These are phyloP conservation scores for Fusarium mangiferae DNA, from an alignment of 2,329 filamentous ascomycete species.

Conservation along the genomic window DNA sequence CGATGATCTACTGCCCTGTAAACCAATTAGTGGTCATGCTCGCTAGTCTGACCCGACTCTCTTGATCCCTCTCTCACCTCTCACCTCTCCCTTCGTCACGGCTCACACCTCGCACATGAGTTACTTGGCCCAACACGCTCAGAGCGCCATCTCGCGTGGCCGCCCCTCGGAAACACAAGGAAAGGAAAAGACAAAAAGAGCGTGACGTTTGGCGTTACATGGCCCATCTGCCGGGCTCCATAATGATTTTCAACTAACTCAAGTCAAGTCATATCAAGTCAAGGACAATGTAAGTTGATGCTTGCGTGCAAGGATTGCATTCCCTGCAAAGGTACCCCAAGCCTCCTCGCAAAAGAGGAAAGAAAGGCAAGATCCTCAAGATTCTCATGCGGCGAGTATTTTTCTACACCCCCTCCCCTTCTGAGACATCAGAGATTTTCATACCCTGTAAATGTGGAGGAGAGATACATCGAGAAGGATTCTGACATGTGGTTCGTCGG, in stretches of 20 bases:
- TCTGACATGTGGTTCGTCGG: constrained; percentile 27
- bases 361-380: background rate
- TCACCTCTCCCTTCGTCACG: constrained; percentile 1
- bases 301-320: constrained; percentile 26
- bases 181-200: constrained; percentile 5
- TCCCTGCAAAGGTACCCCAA: constrained; percentile 22
- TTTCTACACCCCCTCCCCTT: background rate
- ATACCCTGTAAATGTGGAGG: background rate
- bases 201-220: constrained; percentile 37
- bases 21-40: background rate
- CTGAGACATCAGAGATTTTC: constrained; percentile 15
- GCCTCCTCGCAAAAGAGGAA: background rate
- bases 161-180: constrained; percentile 36
- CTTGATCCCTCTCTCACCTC: background rate
- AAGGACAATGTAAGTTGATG: constrained; percentile 3
- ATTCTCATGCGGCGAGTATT: background rate
- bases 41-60: background rate
- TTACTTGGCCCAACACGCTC: constrained; percentile 22
- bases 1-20: background rate
- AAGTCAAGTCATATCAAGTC: constrained; percentile 1
- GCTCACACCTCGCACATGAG: constrained; percentile 37
- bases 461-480: background rate
- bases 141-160: constrained; percentile 45
- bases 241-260: background rate
- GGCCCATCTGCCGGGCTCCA: constrained; percentile 36